phyloP scores from a whole-genome alignment of 805 yeast genomes.

The Kurtzmaniella cleridarum region DNA sequence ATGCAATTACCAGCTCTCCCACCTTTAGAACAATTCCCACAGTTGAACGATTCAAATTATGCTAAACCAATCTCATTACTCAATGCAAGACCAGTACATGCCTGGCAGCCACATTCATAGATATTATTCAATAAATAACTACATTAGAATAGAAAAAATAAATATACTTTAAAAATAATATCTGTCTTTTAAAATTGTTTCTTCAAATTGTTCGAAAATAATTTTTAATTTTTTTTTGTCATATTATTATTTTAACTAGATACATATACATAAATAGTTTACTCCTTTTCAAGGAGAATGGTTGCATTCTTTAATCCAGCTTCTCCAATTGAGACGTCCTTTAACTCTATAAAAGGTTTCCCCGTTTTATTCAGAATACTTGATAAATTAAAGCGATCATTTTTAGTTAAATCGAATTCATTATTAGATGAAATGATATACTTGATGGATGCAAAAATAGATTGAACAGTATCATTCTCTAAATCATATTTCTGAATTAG shows the following conservation, averaged over 20 bases:
- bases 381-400: conserved; percentile 26
- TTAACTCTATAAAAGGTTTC: conserved; percentile 55
- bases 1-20: conserved; percentile 8
- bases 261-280: background rate
- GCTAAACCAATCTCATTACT: background rate
- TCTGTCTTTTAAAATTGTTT: background rate
- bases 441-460: conserved; percentile 65
- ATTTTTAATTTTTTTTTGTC: no score
- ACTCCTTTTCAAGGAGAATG: conserved; percentile 54
- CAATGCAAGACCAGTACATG: no score
- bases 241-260: conserved; percentile 4
- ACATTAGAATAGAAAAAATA: background rate
- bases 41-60: conserved; percentile 1
- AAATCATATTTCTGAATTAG: conserved; percentile 63
- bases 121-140: background rate
- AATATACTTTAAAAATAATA: background rate
- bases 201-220: no score
- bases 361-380: conserved; percentile 31
- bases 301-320: conserved; percentile 84
- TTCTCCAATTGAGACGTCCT: conserved; percentile 57
- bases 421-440: conserved; percentile 40
- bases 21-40: conserved; percentile 21
- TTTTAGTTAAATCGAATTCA: conserved; percentile 46
- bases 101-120: no score
- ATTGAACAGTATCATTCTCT: conserved; percentile 48